Conservation (phyloP, 2,329 filamentous ascomycete genomes). For the Periglandula ipomoeae region DNA sequence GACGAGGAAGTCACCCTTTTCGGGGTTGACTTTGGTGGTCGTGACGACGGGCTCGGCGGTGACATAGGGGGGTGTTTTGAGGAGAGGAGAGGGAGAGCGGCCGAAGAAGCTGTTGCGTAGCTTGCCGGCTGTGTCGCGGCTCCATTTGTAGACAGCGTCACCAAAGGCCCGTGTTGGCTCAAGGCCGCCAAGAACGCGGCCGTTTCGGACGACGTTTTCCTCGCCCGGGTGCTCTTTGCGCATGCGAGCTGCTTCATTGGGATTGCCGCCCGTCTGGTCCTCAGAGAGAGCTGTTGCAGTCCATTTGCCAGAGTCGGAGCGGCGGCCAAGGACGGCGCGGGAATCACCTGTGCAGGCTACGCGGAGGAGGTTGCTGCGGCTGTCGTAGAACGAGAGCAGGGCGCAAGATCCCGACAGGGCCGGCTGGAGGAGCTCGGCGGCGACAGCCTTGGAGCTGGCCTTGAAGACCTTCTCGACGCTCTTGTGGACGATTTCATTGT, state of each 20-base stretch:
- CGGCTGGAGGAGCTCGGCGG: conserved; percentile 83
- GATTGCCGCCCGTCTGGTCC: conserved; percentile 88
- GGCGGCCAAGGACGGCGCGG: conserved; percentile 82
- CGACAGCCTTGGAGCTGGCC: conserved; percentile 78
- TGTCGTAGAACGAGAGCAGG: conserved; percentile 93
- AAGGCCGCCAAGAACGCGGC: conserved; percentile 81
- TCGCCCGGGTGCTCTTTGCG: conserved; percentile 84
- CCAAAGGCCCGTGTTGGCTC: conserved; percentile 94
- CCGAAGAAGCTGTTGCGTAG: conserved; percentile 84
- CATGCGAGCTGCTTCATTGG: conserved; percentile 73
- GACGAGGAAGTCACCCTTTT: conserved; percentile 89
- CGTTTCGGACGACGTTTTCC: conserved; percentile 76
- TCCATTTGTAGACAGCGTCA: conserved; percentile 97
- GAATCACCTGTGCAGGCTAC: conserved; percentile 95
- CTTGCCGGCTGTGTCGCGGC: conserved; percentile 69
- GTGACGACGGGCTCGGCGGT: conserved; percentile 94
- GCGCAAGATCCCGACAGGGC: conserved; percentile 96
- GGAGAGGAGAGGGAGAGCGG: conserved; percentile 61
- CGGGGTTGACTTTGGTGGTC: conserved; percentile 81
- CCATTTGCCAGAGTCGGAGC: conserved; percentile 77
- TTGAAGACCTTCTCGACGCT: conserved; percentile 88
- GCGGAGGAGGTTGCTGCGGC: conserved; percentile 73
- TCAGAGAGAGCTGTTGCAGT: conserved; percentile 80
- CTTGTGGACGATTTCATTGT: conserved; percentile 90
- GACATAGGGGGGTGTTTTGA: conserved; percentile 92